These are phyloP conservation scores for Tephrocybe sp. DNA, from an alignment of 768 basidiomycete genomes.

Conservation along the genomic window DNA sequence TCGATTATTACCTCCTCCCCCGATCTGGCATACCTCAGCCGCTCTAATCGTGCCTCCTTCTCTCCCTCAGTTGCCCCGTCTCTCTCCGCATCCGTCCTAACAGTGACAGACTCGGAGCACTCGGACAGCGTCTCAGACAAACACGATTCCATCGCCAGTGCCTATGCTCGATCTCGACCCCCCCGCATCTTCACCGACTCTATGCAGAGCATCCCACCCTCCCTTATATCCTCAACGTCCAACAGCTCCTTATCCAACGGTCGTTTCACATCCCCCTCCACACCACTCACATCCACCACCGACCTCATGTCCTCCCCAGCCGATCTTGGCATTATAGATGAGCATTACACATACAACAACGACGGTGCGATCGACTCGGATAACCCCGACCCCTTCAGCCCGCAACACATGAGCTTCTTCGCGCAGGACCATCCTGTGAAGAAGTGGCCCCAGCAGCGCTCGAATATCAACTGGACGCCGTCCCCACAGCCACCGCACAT, in stretches of 20 bases:
- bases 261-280: conserved; percentile 26
- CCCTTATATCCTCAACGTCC: conserved; percentile 43
- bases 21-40: conserved; percentile 1
- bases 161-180: conserved; percentile 23
- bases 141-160: conserved; percentile 2
- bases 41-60: conserved; percentile 10
- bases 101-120: conserved; percentile 18
- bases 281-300: conserved; percentile 32
- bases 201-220: conserved; percentile 28
- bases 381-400: conserved; percentile 12
- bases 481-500: conserved; percentile 1
- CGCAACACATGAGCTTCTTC: conserved; percentile 6
- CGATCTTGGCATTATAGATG: conserved; percentile 39
- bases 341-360: conserved; percentile 19
- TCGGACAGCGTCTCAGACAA: conserved; percentile 11
- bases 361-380: conserved; percentile 8
- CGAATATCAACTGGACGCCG: conserved; percentile 19
- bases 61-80: conserved; percentile 15
- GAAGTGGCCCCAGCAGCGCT: conserved; percentile 30
- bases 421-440: conserved; percentile 13
- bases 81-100: conserved; percentile 11
- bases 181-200: conserved; percentile 20
- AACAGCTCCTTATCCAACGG: conserved; percentile 30
- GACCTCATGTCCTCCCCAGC: conserved; percentile 9
- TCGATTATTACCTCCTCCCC: not conserved